Base-by-base conservation (phyloP, 2,329 filamentous ascomycete species). In the Curvularia hawaiiensis region DNA sequence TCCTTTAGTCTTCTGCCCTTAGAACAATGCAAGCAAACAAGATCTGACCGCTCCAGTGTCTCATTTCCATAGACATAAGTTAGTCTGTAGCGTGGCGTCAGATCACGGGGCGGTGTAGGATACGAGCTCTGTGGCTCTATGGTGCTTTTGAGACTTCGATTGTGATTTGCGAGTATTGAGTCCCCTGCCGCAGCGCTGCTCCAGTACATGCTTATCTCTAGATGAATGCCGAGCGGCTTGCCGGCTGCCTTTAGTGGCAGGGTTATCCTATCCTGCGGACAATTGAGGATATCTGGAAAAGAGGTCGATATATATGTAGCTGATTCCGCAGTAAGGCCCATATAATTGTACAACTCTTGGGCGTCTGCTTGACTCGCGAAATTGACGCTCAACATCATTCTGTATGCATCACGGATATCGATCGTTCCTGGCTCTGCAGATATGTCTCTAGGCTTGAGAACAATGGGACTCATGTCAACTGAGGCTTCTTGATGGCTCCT, bases 281-380 rank as follows among this genome's bases (percentile, higher is more conserved):
- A 62, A 4, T 66, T 50, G 4, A 75, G 69, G 4, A 79, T 64
- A 22, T 71, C 63, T 3, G 52, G 48, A 68, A 72, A 78, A 8
- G 53, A 63, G 9, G 69, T 60, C 39, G 58, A 60, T 1, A 78
- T 28, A 5, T 59, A 58, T 4, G 59, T 61, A 33, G 52, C 52
- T 52, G 48, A 28, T 35, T 45, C 41, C 1, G 31, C 38, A n/a
- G 53, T 30, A 44, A 40, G 63, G 55, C 48, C 52, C 16, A 77
- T 52, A 46, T 64, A 58, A 11, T 54, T 61, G 24, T 75, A 62
- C 3, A 78, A 59, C 10, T 67, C 63, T 4, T 60, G 45, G 3
- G 68, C 67, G 24, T 74, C 70, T 0, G 64, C 26, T 20, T 45
- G 33, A 2, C 6, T 44, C 8, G 33, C 49, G 20, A 72, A 68